phyloP scores from a whole-genome alignment of 169 alveolate genomes.

The Babesia ovata region DNA sequence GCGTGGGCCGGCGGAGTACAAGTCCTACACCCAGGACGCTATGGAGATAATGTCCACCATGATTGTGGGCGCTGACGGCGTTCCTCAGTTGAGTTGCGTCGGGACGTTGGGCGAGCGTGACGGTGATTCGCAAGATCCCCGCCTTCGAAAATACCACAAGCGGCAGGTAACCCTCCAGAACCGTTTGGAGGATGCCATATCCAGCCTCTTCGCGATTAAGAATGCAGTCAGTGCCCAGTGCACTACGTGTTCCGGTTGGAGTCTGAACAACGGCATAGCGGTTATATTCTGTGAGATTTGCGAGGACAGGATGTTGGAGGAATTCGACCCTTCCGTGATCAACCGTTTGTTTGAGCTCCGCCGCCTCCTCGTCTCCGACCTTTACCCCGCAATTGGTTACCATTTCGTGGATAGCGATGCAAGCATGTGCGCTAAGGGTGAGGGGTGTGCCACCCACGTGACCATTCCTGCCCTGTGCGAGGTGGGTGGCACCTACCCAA shows the following conservation, averaged over 20 bases:
- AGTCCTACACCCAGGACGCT: slow-evolving; percentile 10
- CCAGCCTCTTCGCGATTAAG: slow-evolving; percentile 45
- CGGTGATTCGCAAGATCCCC: background rate
- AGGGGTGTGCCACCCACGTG: slow-evolving; percentile 8
- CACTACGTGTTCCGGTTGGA: slow-evolving; percentile 62
- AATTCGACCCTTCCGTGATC: slow-evolving; percentile 30
- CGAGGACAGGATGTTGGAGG: slow-evolving; percentile 36
- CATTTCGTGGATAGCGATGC: slow-evolving; percentile 18
- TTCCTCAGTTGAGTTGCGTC: slow-evolving; percentile 26
- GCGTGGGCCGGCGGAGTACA: background rate
- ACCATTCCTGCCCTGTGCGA: slow-evolving; percentile 52
- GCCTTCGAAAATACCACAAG: background rate
- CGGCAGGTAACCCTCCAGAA: slow-evolving; percentile 25
- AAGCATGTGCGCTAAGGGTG: background rate
- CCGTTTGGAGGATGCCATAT: slow-evolving; percentile 24
- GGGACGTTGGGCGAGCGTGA: slow-evolving; percentile 28
- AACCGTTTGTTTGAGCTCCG: slow-evolving; percentile 44
- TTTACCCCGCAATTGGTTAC: slow-evolving; percentile 59
- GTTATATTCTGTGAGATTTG: slow-evolving; percentile 55
- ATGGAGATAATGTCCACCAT: slow-evolving; percentile 18
- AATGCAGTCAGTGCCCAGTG: slow-evolving; percentile 44
- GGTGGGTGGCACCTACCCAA: slow-evolving; percentile 52
- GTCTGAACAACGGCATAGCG: slow-evolving; percentile 45
- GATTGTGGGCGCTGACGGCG: slow-evolving; percentile 20
- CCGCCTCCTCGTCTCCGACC: slow-evolving; percentile 25